Conservation (phyloP, 495 filamentous ascomycete genomes). For the Xylaria grammica region DNA sequence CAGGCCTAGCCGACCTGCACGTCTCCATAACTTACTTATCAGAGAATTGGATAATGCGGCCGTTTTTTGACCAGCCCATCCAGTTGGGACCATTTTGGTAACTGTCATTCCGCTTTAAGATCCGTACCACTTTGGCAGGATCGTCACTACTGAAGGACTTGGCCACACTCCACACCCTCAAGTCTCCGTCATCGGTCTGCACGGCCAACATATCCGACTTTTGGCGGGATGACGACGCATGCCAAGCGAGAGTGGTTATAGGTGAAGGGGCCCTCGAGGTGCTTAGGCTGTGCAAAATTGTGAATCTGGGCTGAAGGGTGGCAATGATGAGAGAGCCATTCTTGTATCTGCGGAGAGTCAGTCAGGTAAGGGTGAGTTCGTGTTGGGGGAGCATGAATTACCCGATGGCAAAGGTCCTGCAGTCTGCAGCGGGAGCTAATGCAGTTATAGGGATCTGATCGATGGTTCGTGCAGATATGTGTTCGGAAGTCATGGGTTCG, state of each 20-base stretch:
- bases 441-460: conserved; percentile 90
- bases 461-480: conserved; percentile 90
- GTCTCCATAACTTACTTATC: conserved; percentile 71
- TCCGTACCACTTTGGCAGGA: conserved; percentile 81
- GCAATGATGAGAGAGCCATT: conserved; percentile 95
- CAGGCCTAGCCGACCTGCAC: conserved; percentile 39
- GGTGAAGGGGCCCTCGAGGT: conserved; percentile 83
- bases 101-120: conserved; percentile 78
- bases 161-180: conserved; percentile 95
- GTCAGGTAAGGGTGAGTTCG: conserved; percentile 37
- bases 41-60: conserved; percentile 88
- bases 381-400: conserved; percentile 47
- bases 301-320: conserved; percentile 88
- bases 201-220: conserved; percentile 98
- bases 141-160: conserved; percentile 79
- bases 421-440: conserved; percentile 88
- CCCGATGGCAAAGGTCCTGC: conserved; percentile 96
- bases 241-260: conserved; percentile 91
- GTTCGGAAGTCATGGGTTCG: conserved; percentile 90
- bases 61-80: conserved; percentile 98
- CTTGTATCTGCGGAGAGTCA: conserved; percentile 67
- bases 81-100: conserved; percentile 82
- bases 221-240: conserved; percentile 94
- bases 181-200: conserved; percentile 88
- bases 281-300: conserved; percentile 89